phyloP scores from a whole-genome alignment of 352 stramenopile species.

The Thraustochytrium sp. region DNA sequence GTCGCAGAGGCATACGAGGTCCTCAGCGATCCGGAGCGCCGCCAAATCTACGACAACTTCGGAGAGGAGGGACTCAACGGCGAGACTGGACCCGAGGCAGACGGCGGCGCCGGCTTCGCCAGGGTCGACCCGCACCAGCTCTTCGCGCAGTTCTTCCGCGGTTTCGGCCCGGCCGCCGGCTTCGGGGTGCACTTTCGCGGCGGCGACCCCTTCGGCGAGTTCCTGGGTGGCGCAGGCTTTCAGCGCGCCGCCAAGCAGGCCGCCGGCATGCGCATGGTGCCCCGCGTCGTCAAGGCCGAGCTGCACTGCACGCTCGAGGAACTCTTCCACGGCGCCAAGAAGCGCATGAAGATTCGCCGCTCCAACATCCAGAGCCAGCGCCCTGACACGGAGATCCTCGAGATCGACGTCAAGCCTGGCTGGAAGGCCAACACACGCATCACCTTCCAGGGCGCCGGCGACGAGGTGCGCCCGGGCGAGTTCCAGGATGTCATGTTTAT shows the following conservation, averaged over 20 bases:
- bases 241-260: not conserved
- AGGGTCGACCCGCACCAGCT: conserved; percentile 35
- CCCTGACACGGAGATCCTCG: not conserved
- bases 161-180: not conserved
- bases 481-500: conserved; percentile 40
- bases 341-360: conserved; percentile 27
- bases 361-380: not conserved
- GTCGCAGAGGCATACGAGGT: conserved; percentile 85
- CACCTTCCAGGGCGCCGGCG: not conserved
- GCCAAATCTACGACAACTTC: conserved; percentile 83
- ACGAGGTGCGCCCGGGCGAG: conserved; percentile 22
- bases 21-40: conserved; percentile 82
- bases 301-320: conserved; percentile 25
- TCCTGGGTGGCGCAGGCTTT: not conserved
- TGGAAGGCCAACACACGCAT: conserved; percentile 34
- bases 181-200: not conserved
- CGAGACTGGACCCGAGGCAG: not conserved
- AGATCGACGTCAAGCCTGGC: conserved; percentile 23
- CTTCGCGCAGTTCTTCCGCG: conserved; percentile 35
- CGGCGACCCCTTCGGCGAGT: conserved; percentile 28
- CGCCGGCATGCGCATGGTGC: not conserved
- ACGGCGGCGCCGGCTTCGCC: not conserved
- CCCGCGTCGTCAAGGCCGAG: not conserved
- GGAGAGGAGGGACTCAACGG: conserved; percentile 67
- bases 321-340: not conserved